Evolutionary conservation across 2,329 filamentous ascomycete genomes (phyloP).

Genomic region (Neophaeococcomyces mojaviensis): DNA sequence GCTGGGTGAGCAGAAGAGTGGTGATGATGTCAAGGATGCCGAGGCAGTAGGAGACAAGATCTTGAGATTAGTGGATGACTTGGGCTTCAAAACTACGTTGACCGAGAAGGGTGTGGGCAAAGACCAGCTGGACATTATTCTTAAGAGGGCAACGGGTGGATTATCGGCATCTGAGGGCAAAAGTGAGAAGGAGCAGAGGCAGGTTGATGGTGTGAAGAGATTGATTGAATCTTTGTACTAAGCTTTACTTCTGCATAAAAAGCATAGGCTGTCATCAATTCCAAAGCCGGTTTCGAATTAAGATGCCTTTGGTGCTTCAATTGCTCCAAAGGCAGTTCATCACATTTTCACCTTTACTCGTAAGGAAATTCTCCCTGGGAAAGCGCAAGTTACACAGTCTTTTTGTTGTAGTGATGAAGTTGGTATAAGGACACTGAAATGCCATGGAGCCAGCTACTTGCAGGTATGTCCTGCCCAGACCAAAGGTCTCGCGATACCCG

Average conservation of each 20-base stretch:
- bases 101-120: slow-evolving; percentile 20
- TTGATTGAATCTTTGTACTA: slow-evolving; percentile 17
- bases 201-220: slow-evolving; percentile 11
- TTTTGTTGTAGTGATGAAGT: no score
- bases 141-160: slow-evolving; percentile 18
- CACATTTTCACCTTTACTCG: no score
- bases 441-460: no score
- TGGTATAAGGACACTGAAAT: no score
- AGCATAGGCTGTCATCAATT: no score
- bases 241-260: background rate
- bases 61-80: slow-evolving; percentile 17
- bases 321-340: no score
- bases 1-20: slow-evolving; percentile 17
- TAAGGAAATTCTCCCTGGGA: no score
- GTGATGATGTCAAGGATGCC: slow-evolving; percentile 20
- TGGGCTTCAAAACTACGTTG: slow-evolving; percentile 21
- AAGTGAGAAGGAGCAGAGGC: slow-evolving; percentile 13
- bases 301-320: no score
- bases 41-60: slow-evolving; percentile 21
- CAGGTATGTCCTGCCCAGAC: no score
- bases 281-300: no score
- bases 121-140: slow-evolving; percentile 21
- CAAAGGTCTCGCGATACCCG: no score
- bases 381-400: no score
- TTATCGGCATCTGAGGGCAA: slow-evolving; percentile 12